phyloP scores from a whole-genome alignment of 2,329 filamentous ascomycete genomes.

The Trichophyton simii region DNA sequence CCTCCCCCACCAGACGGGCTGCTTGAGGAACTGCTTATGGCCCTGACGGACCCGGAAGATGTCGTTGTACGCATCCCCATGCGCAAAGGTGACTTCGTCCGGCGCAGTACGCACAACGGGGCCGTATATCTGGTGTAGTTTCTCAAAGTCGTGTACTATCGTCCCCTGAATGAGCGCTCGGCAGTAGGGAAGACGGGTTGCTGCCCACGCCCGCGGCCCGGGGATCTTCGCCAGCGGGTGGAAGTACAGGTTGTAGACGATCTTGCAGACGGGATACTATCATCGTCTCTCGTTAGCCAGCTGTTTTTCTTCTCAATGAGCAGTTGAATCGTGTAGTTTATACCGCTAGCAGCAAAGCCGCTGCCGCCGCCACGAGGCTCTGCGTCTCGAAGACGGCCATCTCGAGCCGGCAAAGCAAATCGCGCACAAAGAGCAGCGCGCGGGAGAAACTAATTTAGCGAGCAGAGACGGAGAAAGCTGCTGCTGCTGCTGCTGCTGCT shows the following conservation, averaged over 20 bases:
- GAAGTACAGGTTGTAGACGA: constrained; percentile 18
- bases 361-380: background rate
- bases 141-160: constrained; percentile 15
- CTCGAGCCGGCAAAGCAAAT: background rate
- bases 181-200: constrained; percentile 13
- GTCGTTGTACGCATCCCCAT: constrained; percentile 19
- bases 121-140: constrained; percentile 20
- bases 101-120: constrained; percentile 21
- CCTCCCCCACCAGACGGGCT: background rate
- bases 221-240: constrained; percentile 18
- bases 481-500: background rate
- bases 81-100: constrained; percentile 18
- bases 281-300: background rate
- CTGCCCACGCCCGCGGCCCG: constrained; percentile 13
- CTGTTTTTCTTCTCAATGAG: background rate
- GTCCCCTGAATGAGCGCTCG: constrained; percentile 12
- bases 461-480: background rate
- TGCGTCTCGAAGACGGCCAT: background rate
- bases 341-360: background rate
- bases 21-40: constrained; percentile 5
- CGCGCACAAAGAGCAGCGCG: background rate
- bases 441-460: background rate
- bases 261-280: background rate
- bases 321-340: no score
- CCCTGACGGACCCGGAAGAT: constrained; percentile 18